Base-by-base conservation (phyloP, 805 yeast genomes). In the Schwanniomyces polymorphus region DNA sequence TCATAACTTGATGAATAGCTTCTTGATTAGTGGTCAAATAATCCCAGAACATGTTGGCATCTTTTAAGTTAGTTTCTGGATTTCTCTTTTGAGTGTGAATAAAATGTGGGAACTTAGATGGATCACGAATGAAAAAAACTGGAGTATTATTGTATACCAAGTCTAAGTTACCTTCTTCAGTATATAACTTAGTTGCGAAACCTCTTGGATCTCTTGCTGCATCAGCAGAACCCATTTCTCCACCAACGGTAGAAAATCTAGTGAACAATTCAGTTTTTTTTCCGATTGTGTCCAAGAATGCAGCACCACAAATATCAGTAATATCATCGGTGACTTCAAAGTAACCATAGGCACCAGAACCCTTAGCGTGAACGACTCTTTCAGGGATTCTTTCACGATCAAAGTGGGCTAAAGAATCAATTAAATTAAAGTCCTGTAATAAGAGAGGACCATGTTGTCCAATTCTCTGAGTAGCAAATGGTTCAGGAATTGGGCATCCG, bases 361-460 rank as follows among this genome's bases (percentile, higher is more conserved):
- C 97, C 66, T 89, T 89, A 45, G 97, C 96, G 63, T 89, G 96
- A 31, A 90, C 96, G 47, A 89, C 96, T 69, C 97, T 78, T 72
- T 90, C 96, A 8, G 96, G 96, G 53, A 89, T 86, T 68, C 96
- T 76, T 70, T 89, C 97, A 56, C 96, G 78, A 70, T 88, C 95
- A 60, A 89, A 89, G 67, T 88, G 96, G 17, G 96, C 91, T 47
- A 89, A 68, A 2, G 88, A 79, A 59, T 89, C 96, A 57, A 89
- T 76, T 68, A 89, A 72, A 63, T 84, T 84, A 70, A 86, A 85
- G 64, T 89, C 96, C 65, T 89, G 96, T 59, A 89, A 70, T 51
- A 89, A 71, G 55, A 88, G 68, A 6, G 96, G 96, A 29, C 96
- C 96, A 54, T 83, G 80, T 50, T 82, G 66, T 18, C 92, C 85